Base-by-base conservation (phyloP, 176 grass and related monocot species). In the Bromus sterilis region DNA sequence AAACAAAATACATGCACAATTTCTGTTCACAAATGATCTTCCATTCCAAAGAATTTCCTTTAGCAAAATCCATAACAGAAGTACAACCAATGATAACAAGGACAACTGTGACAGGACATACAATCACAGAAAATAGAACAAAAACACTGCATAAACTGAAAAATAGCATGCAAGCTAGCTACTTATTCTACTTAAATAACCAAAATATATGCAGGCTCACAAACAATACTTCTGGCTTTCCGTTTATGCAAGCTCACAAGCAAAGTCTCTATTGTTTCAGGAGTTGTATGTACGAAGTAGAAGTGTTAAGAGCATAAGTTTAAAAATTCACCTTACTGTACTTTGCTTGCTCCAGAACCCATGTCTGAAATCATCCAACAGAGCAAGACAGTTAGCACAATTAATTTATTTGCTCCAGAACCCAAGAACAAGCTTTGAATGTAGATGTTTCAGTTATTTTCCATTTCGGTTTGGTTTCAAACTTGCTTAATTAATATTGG, bases 311-410 rank as follows among this genome's bases (percentile, higher is more conserved):
- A 42, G 66, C 24, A 7, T 49, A 48, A 72, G 60, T 40, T 32
- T 20, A 78, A 89, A 68, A 14, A 16, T 63, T 82, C 78, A 95
- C 93, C 93, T 95, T 99, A 35, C 85, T 88, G 84, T 95, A 99
- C 46, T 91, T 93, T 31, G 88, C 91, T 89, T 95, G 76, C 78
- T 95, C 93, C 78, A 99, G 82, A 86, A 95, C 69, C 93, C 91
- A 90, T 83, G 91, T 86, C 93, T 99, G 86, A 91, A 86, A 86
- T 73, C 42, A 88, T 48, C 49, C 18, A 80, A 75, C 23, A 83
- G n/a, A 76, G 60, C 9, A 82, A 41, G 43, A 11, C 69, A 74
- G 59, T 91, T 68, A 90, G 29, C 61, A 11, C 15, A 69, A 32
- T 63, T 84, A 76, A 49, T 29, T 61, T 1, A 80, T 53, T 39